These are phyloP conservation scores for Bruguiera sexangula DNA, from an alignment of 345 rosid genomes.

Conservation along the genomic window DNA sequence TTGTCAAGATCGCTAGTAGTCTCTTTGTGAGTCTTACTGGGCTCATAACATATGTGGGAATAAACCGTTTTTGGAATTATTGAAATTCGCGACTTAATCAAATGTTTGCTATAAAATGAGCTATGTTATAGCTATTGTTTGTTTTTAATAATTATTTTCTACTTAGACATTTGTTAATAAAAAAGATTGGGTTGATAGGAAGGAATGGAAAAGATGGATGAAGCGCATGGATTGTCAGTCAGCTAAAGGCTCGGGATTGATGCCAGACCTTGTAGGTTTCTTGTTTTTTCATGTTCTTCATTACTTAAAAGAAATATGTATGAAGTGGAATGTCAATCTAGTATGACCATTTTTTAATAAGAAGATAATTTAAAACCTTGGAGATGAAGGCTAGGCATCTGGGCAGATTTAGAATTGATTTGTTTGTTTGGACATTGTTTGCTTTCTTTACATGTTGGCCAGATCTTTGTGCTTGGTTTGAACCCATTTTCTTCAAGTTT, in stretches of 20 bases:
- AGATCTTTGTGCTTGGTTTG: no score
- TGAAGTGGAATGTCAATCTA: background rate
- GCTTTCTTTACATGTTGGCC: no score
- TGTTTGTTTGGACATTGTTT: no score
- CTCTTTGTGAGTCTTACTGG: slow-evolving; percentile 85
- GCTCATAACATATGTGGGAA: slow-evolving; percentile 15
- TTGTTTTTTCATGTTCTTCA: slow-evolving; percentile 28
- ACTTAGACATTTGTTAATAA: slow-evolving; percentile 34
- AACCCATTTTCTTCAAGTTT: no score
- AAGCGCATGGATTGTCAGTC: slow-evolving; percentile 68
- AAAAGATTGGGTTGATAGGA: slow-evolving; percentile 68
- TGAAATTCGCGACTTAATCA: slow-evolving; percentile 13
- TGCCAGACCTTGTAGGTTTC: slow-evolving; percentile 67
- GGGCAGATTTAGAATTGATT: no score
- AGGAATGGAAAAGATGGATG: slow-evolving; percentile 92
- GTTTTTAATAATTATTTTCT: background rate
- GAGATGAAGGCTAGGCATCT: background rate
- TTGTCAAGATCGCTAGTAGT: slow-evolving; percentile 97
- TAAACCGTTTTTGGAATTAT: slow-evolving; percentile 10
- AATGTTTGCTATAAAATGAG: slow-evolving; percentile 2
- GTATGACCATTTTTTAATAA: background rate
- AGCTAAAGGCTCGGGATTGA: slow-evolving; percentile 61
- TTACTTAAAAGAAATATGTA: background rate
- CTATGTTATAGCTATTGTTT: slow-evolving; percentile 16
- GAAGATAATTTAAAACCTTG: slow-evolving; percentile 7